A percentile compares a stretch with the other conserved stretches of the same genome.
Conservation (phyloP, 129 eudicot species). For the Ambrosia artemisiifolia region DNA sequence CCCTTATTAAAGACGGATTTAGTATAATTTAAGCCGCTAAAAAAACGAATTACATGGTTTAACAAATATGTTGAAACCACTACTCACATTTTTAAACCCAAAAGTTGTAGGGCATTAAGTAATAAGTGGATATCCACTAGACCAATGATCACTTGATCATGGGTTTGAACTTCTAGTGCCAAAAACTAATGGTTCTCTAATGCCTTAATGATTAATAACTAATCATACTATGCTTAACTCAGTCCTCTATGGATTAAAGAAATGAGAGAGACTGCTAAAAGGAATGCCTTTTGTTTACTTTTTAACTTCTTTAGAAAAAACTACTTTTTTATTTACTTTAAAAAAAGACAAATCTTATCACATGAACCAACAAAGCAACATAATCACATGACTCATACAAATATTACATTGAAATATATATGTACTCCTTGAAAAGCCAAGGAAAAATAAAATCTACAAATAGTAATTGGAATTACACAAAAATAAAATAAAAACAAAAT, state of each 20-base stretch:
- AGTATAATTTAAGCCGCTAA: no score
- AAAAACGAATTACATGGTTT: neutral
- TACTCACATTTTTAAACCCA: neutral
- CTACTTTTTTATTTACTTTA: constrained; percentile 3
- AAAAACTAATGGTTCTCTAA: constrained; percentile 10
- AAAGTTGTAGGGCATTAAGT: neutral
- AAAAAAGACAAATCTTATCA: constrained; percentile 35
- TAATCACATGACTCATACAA: constrained; percentile 18
- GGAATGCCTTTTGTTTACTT: constrained; percentile 24
- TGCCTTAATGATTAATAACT: constrained; percentile 21
- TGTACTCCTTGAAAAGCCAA: constrained; percentile 26
- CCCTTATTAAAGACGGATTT: no score
- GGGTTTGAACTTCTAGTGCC: constrained; percentile 28
- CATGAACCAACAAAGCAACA: constrained; percentile 33
- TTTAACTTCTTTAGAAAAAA: neutral
- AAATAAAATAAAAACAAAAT: neutral
- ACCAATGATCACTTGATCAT: constrained; percentile 29
- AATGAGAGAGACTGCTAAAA: constrained; percentile 34
- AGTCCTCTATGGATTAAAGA: constrained; percentile 25
- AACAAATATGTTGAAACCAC: neutral
- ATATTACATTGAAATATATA: constrained; percentile 29
- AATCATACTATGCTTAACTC: constrained; percentile 26
- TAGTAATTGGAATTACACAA: constrained; percentile 4
- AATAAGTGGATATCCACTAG: neutral
- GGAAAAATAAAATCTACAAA: constrained; percentile 26